These are phyloP conservation scores for Colletotrichum sp. DNA, from an alignment of 2,329 filamentous ascomycete genomes.

Conservation along the genomic window DNA sequence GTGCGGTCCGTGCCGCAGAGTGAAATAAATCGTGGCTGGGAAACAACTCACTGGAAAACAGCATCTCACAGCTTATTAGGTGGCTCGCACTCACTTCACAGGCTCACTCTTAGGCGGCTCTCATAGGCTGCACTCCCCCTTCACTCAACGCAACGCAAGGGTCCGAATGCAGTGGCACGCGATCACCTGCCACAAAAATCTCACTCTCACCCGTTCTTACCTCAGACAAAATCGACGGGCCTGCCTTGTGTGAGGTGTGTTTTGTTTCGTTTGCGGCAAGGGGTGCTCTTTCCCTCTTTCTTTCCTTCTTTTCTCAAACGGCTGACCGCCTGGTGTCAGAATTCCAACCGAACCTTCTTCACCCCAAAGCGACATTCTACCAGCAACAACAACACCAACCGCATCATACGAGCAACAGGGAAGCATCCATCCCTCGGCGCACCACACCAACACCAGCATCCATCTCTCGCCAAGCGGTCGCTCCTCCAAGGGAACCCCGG, in stretches of 20 bases:
- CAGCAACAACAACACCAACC: neutral
- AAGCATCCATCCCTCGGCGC: neutral
- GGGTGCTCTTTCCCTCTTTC: neutral
- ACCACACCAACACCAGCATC: neutral
- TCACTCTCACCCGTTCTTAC: neutral
- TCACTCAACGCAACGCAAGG: neutral
- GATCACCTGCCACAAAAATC: conserved; percentile 6
- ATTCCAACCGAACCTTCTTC: neutral
- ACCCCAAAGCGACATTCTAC: neutral
- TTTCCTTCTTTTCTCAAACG: neutral
- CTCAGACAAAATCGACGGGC: neutral
- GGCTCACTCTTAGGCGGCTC: too few species aligned
- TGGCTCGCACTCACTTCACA: neutral
- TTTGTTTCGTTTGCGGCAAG: neutral
- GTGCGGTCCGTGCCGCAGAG: neutral
- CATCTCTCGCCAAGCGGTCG: neutral
- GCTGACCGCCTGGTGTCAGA: neutral
- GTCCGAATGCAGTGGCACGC: neutral
- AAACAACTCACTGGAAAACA: neutral
- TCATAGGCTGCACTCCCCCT: neutral
- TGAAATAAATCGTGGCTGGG: neutral
- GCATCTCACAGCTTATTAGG: neutral
- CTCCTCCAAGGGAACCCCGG: neutral
- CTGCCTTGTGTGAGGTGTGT: neutral
- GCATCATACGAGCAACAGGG: too few species aligned